These are phyloP conservation scores for Scleroderma citrinum DNA, from an alignment of 768 basidiomycete genomes.

Conservation along the genomic window DNA sequence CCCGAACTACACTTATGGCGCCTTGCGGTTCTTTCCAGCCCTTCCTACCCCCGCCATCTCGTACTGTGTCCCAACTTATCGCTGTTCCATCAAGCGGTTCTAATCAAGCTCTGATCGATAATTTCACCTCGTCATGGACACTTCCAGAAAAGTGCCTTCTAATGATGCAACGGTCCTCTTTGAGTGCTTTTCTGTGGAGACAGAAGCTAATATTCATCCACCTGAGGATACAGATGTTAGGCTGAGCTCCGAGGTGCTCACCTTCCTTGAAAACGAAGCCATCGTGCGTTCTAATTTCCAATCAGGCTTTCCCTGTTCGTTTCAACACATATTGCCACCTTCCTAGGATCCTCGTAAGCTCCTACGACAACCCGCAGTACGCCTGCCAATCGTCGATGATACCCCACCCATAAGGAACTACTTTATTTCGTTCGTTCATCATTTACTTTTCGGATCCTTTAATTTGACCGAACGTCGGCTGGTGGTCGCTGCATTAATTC, in stretches of 20 bases:
- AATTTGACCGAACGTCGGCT: neutral
- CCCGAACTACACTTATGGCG: too few relatives aligned
- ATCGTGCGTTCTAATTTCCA: constrained; percentile 21
- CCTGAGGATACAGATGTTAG: constrained; percentile 15
- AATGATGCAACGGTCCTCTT: neutral
- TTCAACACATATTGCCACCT: neutral
- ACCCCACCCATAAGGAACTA: constrained; percentile 48
- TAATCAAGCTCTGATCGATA: too few relatives aligned
- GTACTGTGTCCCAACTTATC: too few relatives aligned
- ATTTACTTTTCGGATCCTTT: neutral
- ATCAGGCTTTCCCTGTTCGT: neutral
- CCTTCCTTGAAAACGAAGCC: constrained; percentile 27
- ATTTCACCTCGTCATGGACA: too few relatives aligned
- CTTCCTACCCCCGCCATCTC: too few relatives aligned
- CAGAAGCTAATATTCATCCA: constrained; percentile 13
- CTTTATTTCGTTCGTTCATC: constrained; percentile 40
- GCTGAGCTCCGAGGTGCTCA: constrained; percentile 35
- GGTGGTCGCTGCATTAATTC: neutral
- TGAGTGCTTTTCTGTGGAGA: constrained; percentile 3
- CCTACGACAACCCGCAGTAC: constrained; percentile 33
- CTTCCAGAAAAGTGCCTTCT: too few relatives aligned
- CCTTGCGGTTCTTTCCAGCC: too few relatives aligned
- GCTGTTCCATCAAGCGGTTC: too few relatives aligned
- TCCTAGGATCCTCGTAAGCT: constrained; percentile 26
- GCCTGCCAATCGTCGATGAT: constrained; percentile 30